Base-by-base conservation (phyloP, 805 yeast genomes). In the Saturnispora mendoncae region DNA sequence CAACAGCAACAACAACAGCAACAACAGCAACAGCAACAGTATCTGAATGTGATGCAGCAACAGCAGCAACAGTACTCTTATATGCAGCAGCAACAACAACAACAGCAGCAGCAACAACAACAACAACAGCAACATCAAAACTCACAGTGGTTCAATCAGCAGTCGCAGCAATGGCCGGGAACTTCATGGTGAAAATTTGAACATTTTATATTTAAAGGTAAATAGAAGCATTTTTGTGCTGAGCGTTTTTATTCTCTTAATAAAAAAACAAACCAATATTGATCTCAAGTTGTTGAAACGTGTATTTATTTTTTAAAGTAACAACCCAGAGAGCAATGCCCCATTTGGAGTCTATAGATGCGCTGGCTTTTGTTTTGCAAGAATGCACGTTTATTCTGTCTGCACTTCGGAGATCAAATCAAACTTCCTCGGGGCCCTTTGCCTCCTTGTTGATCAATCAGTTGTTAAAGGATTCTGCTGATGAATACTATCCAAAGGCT, bases 341-440 rank as follows among this genome's bases (percentile, higher is more conserved):
- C 27, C 33, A 26, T 12, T 14, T 39, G 42, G 42, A 39, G 52
- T 90, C 6, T 69, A 84, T 39, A 88, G 84, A 59, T 84, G 94
- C 50, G n/a, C 21, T 81, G 42, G 82, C 94, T 2, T 76, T 90
- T 51, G 82, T 86, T 49, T 78, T 86, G 46, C 83, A 84, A 56
- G 97, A 92, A 65, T 86, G 96, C 59, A 82, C 85, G 54, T 71
- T 80, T 43, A 74, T 92, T 39, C 76, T 90, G 15, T 80, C 94
- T 15, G 87, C 92, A 18, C 86, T 92, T 94, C 71, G 97, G 42
- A 87, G 86, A 56, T 71, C 84, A 48, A 75, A 87, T 56, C 76
- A 84, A 48, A 81, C 82, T 50, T 39, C 46, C n/a, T 46, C 46
- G 10, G 71, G 80, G 6, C 85, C 87, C 2, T 92, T 88, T 29